Evolutionary conservation across 495 filamentous ascomycete genomes (phyloP), one percentile per base, ranked within the genome.

Genomic region (Rhizodiscina lignyota): DNA sequence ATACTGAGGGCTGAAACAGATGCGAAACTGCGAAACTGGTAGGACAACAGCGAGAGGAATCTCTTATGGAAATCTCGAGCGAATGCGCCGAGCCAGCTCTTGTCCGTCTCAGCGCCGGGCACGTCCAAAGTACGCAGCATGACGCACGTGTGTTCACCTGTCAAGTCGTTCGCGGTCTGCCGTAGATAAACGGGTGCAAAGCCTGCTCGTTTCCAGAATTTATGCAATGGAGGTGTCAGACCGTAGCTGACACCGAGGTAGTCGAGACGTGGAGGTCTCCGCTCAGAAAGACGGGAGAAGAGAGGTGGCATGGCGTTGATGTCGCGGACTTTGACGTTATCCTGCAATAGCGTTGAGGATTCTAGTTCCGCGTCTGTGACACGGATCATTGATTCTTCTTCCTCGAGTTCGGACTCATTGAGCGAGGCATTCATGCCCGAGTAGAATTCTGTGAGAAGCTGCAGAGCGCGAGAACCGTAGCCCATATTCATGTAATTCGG

Each of bases 161-260:
- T 99, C 18, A 99, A 67, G 31, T 94, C 83, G 49, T 94, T 96
- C 4, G 91, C 63, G 2, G 91, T 99, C 65, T 99, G 91, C 31
- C 91, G 75, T 29, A 97, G 66, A 50, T 97, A 97, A 0, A 97
- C 83, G 0, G 89, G 91, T 19, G 68, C 66, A 50, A 96, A 97
- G n/a, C 64, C 64, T 12, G 74, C 67, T 21, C 72, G 71, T 55
- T 93, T 92, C 91, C 91, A 99, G 66, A 99, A 96, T 48, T 82
- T 92, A 60, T 94, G 91, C 8, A 99, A 71, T 2, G 70, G 63
- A 18, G 78, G 66, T 2, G 91, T 99, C 23, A 99, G 67, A 21
- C 91, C 91, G 45, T 87, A 99, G 54, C 79, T 87, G 42, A 96
- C 89, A 53, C 91, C 91, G 13, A 96, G 49, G 47, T 96, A 99